phyloP scores from a whole-genome alignment of 768 basidiomycete genomes.

The Naematelia aurantialba region DNA sequence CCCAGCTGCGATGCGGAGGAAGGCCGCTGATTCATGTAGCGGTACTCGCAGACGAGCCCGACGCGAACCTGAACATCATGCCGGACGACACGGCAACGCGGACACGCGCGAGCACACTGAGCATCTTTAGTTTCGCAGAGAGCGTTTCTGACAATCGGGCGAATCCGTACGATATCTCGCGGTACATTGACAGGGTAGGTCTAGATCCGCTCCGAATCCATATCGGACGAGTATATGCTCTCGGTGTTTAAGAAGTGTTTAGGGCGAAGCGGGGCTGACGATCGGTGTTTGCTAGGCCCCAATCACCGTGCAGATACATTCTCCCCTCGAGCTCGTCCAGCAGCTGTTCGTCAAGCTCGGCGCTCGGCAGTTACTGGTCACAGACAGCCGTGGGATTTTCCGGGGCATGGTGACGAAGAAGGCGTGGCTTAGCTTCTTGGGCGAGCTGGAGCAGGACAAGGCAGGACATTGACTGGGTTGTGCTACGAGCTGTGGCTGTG shows the following conservation, averaged over 20 bases:
- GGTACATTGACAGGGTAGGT: slow-evolving; percentile 82
- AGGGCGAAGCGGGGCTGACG: too few species aligned
- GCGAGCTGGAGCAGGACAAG: slow-evolving; percentile 57
- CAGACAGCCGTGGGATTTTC: slow-evolving; percentile 75
- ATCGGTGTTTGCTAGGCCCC: too few species aligned
- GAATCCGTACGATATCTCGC: slow-evolving; percentile 63
- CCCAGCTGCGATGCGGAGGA: too few species aligned
- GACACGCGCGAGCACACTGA: slow-evolving; percentile 24
- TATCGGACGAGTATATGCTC: too few species aligned
- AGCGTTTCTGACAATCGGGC: slow-evolving; percentile 14
- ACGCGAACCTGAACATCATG: slow-evolving; percentile 64
- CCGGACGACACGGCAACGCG: slow-evolving; percentile 24
- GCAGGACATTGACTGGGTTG: slow-evolving; percentile 10
- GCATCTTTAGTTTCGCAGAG: slow-evolving; percentile 40
- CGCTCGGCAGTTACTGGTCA: slow-evolving; percentile 80
- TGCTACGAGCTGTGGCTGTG: too few species aligned
- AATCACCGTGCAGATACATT: slow-evolving; percentile 73
- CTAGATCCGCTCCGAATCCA: neutral
- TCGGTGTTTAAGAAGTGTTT: too few species aligned
- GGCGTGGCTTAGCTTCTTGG: slow-evolving; percentile 83
- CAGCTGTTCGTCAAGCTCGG: slow-evolving; percentile 93
- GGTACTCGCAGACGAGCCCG: slow-evolving; percentile 63
- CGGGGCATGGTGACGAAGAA: slow-evolving; percentile 93
- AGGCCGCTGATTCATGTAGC: slow-evolving; percentile 16
- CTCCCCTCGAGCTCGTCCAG: slow-evolving; percentile 86